Conservation (phyloP, 306 rosid species). For the Benincasa hispida region DNA sequence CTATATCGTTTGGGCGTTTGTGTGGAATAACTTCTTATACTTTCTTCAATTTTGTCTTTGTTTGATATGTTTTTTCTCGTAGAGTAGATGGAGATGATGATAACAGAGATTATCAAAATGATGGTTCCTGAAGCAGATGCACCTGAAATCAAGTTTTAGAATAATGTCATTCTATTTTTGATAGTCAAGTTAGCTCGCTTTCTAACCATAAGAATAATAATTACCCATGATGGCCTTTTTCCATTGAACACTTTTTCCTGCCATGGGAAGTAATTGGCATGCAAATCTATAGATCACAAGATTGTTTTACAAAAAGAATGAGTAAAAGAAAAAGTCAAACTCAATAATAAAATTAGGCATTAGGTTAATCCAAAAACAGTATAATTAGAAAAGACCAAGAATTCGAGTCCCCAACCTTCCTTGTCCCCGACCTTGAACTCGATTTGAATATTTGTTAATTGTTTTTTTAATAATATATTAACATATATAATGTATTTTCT, state of each 20-base stretch:
- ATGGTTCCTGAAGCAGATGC: no score
- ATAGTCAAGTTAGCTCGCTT: not conserved
- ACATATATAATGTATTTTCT: no score
- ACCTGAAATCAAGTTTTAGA: not conserved
- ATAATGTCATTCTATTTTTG: not conserved
- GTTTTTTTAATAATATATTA: no score
- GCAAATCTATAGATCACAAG: no score
- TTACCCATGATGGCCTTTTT: no score
- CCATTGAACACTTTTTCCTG: no score
- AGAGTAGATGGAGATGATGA: not conserved
- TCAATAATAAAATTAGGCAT: not conserved
- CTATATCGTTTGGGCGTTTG: not conserved
- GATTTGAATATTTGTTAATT: no score
- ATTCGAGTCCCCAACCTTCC: no score
- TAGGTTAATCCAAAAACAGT: not conserved
- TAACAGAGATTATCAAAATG: no score
- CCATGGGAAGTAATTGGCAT: no score
- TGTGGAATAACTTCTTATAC: not conserved
- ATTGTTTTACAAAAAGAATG: not conserved
- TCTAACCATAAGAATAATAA: not conserved
- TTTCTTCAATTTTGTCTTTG: constrained; percentile 20
- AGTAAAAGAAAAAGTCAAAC: no score
- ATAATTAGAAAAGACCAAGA: not conserved
- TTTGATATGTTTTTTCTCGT: not conserved
- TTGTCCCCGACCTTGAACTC: no score